Percentiles rank a stretch among this genome's conserved stretches.
Conservation (phyloP, 257 asterid species). For the Paulownia fortunei region DNA sequence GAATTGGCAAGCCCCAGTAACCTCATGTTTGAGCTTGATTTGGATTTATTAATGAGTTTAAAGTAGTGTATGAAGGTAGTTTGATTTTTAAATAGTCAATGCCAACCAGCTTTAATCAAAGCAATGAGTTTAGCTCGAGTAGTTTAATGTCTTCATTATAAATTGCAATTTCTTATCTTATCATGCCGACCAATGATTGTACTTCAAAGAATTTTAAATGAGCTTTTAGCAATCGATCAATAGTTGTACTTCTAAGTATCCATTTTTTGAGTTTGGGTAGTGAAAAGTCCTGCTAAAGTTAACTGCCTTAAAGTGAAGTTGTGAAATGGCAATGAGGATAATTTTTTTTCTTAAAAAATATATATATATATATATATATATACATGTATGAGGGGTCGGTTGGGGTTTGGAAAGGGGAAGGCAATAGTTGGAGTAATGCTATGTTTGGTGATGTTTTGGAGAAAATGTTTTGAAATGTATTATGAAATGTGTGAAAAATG, state of each 20-base stretch:
- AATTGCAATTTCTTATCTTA: not conserved
- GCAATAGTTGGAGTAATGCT: not conserved
- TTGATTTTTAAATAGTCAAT: not conserved
- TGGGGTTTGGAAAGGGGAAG: not conserved
- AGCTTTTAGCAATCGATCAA: not conserved
- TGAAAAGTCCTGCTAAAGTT: not conserved
- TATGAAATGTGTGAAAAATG: no score
- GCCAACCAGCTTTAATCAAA: not conserved
- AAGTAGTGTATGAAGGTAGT: not conserved
- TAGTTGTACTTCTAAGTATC: not conserved
- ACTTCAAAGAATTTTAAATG: not conserved
- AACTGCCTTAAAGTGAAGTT: not conserved
- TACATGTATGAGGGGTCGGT: not conserved
- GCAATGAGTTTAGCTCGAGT: slow-evolving; percentile 4
- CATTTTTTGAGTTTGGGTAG: not conserved
- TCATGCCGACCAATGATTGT: not conserved
- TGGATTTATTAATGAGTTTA: not conserved
- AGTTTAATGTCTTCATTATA: not conserved
- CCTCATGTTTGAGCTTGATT: slow-evolving; percentile 1
- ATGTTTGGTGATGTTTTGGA: no score
- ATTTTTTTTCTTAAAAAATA: not conserved
- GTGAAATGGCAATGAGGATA: not conserved
- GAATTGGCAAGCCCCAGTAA: not conserved
- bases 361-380: no score
- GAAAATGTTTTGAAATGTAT: no score